These are phyloP conservation scores for Magnolia kwangsiensis DNA, from an alignment of 164 flowering plant genomes.

Conservation along the genomic window DNA sequence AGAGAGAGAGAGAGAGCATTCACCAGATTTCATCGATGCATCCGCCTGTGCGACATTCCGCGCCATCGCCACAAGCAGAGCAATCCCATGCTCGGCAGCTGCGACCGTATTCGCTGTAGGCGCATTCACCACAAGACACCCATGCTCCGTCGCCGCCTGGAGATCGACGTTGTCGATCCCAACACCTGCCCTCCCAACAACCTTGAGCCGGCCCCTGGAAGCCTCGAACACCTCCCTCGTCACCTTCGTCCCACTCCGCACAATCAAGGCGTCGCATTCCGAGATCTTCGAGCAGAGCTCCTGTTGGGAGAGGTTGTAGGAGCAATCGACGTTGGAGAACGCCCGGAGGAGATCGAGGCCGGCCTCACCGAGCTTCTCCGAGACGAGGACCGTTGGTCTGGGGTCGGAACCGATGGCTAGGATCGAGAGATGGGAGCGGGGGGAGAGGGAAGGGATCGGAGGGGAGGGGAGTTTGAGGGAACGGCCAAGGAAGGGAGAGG, in stretches of 20 bases:
- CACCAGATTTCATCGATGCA: conserved; percentile 86
- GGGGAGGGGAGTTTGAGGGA: neutral
- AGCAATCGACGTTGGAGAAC: conserved; percentile 65
- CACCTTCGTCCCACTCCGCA: conserved; percentile 90
- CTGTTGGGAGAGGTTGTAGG: conserved; percentile 56
- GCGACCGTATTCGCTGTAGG: conserved; percentile 94
- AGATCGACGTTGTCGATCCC: conserved; percentile 96
- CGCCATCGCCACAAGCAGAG: conserved; percentile 75
- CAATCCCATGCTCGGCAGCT: conserved; percentile 94
- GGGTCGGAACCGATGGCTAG: neutral
- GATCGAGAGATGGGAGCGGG: neutral
- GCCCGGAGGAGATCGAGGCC: conserved; percentile 58
- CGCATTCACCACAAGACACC: conserved; percentile 88
- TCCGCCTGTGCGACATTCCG: conserved; percentile 84
- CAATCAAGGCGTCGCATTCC: conserved; percentile 72
- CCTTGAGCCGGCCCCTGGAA: conserved; percentile 65
- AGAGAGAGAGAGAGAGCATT: neutral
- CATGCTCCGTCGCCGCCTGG: conserved; percentile 84
- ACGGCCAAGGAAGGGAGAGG: conserved; percentile 2
- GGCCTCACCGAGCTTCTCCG: conserved; percentile 85
- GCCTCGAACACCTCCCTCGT: conserved; percentile 76
- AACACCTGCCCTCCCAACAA: conserved; percentile 93
- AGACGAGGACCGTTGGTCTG: conserved; percentile 64
- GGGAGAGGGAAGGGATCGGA: neutral
- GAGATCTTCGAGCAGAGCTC: conserved; percentile 61